phyloP scores from a whole-genome alignment of 2,329 filamentous ascomycete genomes.

The Whalleya microplaca region DNA sequence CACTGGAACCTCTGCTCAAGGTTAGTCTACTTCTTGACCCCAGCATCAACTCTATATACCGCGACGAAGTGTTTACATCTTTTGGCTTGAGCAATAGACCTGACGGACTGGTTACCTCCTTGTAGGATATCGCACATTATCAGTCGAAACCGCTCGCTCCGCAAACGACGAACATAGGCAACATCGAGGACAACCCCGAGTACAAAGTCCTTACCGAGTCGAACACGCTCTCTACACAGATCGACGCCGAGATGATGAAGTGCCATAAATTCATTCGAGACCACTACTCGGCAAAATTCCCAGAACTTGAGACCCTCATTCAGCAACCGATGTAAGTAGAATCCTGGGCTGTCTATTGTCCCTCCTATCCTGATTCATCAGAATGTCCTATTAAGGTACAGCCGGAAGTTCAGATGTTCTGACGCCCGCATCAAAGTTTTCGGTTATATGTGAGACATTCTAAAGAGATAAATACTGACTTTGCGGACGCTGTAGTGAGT shows the following conservation, averaged over 20 bases:
- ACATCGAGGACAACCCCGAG: conserved; percentile 89
- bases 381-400: background rate
- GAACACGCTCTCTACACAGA: conserved; percentile 87
- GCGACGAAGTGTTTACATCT: conserved; percentile 66
- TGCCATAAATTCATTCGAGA: conserved; percentile 97
- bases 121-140: conserved; percentile 80
- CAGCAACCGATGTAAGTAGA: conserved; percentile 65
- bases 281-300: conserved; percentile 92
- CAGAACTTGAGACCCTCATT: conserved; percentile 87
- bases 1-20: conserved; percentile 78
- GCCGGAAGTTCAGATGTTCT: background rate
- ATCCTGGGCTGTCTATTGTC: background rate
- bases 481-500: conserved; percentile 64
- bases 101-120: conserved; percentile 61
- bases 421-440: background rate
- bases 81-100: conserved; percentile 61
- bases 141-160: conserved; percentile 69
- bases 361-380: background rate
- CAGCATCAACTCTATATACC: conserved; percentile 31
- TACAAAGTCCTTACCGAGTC: conserved; percentile 88
- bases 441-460: background rate
- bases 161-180: conserved; percentile 70
- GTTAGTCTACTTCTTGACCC: conserved; percentile 56
- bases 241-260: conserved; percentile 88
- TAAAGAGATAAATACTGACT: background rate